Evolutionary conservation across 495 filamentous ascomycete species (phyloP), one percentile per base, ranked within the genome.

Genomic region (Sporormia fimetaria): DNA sequence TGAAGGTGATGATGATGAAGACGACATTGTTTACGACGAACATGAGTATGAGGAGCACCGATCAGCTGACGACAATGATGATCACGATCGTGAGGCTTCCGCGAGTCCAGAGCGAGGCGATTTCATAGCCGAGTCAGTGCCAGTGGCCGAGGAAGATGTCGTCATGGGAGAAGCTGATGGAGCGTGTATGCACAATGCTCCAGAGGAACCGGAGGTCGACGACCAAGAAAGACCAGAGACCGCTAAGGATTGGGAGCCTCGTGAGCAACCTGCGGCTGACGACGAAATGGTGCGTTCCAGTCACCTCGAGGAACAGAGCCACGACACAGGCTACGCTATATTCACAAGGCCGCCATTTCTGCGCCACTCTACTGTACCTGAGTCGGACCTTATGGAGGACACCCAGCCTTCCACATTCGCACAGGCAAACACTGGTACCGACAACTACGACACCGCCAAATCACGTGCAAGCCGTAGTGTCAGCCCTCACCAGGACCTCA

Each of bases 351-450:
- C 21, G 2, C 39, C 27, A 7, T 1, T 11, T 11, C 39, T 38
- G 22, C 46, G 46, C 7, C 39, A 49, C 16, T 37, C 46, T 20
- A 49, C 46, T 12, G 29, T 49, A 21, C 46, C 46, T 9, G 46
- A 49, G 28, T 42, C 46, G 11, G 46, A 49, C 33, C 28, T 49
- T 2, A 25, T 43, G 11, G 46, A 49, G 9, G 46, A 49, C 22
- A 43, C 39, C 11, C 38, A 49, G 34, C 40, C 40, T 6, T 37
- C 27, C 9, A 8, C 36, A n/a, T 47, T 47, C 16, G 12, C 33
- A 6, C 17, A 21, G 6, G 16, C 6, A 6, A 21, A 12, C 18
- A 10, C 20, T 14, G 23, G 1, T 10, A 12, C 29, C 15, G 21
- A 33, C 18, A 31, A 8, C 2, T 20, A 1, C 28, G 31, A 41